Evolutionary conservation across 139 green algal genomes (phyloP).

Genomic region (Chlamydomonas incerta): DNA sequence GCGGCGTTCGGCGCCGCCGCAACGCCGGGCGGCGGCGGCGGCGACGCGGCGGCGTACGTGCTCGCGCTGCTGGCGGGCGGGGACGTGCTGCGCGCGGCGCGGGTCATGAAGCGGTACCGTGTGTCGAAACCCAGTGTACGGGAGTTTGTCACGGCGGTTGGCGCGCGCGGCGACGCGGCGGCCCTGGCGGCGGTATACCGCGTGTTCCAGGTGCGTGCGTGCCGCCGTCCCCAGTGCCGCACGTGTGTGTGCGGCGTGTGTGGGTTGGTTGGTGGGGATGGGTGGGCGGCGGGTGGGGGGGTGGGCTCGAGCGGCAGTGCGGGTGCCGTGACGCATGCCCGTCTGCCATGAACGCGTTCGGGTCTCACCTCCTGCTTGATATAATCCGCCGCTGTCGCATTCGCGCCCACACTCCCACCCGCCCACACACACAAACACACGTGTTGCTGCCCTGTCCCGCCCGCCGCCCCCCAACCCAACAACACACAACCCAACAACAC

Average conservation of each 20-base stretch:
- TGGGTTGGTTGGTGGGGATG: background rate
- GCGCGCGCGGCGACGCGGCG: constrained; percentile 40
- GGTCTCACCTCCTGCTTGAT: too few relatives aligned
- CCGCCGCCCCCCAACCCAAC: too few relatives aligned
- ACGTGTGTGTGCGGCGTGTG: background rate
- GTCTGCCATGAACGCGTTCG: too few relatives aligned
- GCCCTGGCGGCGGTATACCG: constrained; percentile 52
- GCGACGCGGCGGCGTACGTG: constrained; percentile 26
- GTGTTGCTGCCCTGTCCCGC: too few relatives aligned
- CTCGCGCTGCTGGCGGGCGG: constrained; percentile 49
- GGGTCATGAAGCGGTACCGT: constrained; percentile 36
- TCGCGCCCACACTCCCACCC: too few relatives aligned
- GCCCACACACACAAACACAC: too few relatives aligned
- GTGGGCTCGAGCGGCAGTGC: too few relatives aligned
- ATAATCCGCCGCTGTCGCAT: too few relatives aligned
- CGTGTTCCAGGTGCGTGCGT: constrained; percentile 32
- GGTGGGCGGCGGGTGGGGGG: too few relatives aligned
- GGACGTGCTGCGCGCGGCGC: constrained; percentile 48
- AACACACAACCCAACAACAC: background rate
- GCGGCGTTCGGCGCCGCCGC: background rate
- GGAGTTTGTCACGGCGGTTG: constrained; percentile 56
- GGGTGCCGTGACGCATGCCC: too few relatives aligned
- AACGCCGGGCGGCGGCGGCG: background rate
- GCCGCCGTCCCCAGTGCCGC: too few relatives aligned
- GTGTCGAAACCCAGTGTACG: constrained; percentile 20